phyloP scores from a whole-genome alignment of 768 basidiomycete species.

The Trametes punicea region DNA sequence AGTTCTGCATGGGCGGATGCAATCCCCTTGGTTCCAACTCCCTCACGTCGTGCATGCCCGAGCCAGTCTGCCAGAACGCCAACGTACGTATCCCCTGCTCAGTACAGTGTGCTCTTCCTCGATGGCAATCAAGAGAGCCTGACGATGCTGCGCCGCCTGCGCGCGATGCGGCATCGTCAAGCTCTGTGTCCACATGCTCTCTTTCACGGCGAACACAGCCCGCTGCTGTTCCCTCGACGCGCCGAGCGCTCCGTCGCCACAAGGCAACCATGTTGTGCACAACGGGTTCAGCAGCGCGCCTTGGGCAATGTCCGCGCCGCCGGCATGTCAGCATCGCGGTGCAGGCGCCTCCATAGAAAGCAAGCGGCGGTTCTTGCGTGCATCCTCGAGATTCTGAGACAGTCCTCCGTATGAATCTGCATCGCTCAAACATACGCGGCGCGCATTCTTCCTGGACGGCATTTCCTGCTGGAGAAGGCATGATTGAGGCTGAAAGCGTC shows the following conservation, averaged over 20 bases:
- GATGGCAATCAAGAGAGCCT: not conserved
- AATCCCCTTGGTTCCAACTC: conserved; percentile 68
- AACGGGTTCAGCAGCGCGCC: not conserved
- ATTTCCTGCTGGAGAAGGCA: not conserved
- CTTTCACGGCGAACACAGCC: not conserved
- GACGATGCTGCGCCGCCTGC: conserved; percentile 1
- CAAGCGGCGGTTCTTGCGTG: not conserved
- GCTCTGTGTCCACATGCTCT: not conserved
- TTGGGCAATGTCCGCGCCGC: not conserved
- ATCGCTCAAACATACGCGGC: not conserved
- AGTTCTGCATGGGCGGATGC: conserved; percentile 89
- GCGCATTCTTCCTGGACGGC: not conserved
- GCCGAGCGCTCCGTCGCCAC: not conserved
- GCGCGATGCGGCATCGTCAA: not conserved
- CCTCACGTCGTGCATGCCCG: conserved; percentile 64
- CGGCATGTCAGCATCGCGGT: not conserved
- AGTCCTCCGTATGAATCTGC: not conserved
- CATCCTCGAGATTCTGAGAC: not conserved
- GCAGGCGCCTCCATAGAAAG: not conserved
- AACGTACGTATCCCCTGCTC: conserved; percentile 39
- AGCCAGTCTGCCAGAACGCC: conserved; percentile 65
- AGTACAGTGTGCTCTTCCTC: not conserved
- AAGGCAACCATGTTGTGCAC: not conserved
- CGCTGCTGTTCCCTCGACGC: not conserved
- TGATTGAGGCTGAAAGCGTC: too few species aligned